Evolutionary conservation across 1,139 yeast genomes (phyloP).

Genomic region (Debaryomyces fabryi): DNA sequence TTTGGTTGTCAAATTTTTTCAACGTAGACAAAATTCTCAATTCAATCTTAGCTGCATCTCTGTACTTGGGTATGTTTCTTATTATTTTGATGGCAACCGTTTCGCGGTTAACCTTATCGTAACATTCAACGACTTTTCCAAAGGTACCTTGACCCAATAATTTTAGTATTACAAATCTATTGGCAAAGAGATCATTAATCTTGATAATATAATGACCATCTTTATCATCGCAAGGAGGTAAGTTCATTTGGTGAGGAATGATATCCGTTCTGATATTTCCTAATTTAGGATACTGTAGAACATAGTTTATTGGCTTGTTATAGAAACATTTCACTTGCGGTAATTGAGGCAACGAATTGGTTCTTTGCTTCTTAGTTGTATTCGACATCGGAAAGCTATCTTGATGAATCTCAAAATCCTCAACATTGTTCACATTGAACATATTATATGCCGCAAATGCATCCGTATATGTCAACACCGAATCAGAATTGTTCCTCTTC

Average conservation of each 20-base stretch:
- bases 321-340: conserved; percentile 56
- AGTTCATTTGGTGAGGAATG: conserved; percentile 41
- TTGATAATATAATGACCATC: conserved; percentile 83
- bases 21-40: conserved; percentile 76
- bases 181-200: conserved; percentile 61
- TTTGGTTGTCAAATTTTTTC: conserved; percentile 72
- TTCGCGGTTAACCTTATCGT: conserved; percentile 57
- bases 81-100: conserved; percentile 92
- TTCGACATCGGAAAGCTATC: conserved; percentile 12
- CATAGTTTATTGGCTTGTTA: conserved; percentile 42
- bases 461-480: conserved; percentile 41
- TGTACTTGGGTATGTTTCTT: conserved; percentile 72
- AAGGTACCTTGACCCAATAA: conserved; percentile 96
- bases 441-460: conserved; percentile 49
- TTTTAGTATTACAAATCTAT: conserved; percentile 64
- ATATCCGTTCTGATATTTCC: conserved; percentile 48
- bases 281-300: conserved; percentile 43
- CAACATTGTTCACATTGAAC: conserved; percentile 40
- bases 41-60: conserved; percentile 88
- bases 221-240: conserved; percentile 65
- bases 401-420: conserved; percentile 18
- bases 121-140: conserved; percentile 87
- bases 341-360: conserved; percentile 71
- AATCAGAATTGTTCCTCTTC: conserved; percentile 42
- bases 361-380: conserved; percentile 54